These are phyloP conservation scores for Phyllosticta citribraziliensis DNA, from an alignment of 2,329 filamentous ascomycete genomes.

Conservation along the genomic window DNA sequence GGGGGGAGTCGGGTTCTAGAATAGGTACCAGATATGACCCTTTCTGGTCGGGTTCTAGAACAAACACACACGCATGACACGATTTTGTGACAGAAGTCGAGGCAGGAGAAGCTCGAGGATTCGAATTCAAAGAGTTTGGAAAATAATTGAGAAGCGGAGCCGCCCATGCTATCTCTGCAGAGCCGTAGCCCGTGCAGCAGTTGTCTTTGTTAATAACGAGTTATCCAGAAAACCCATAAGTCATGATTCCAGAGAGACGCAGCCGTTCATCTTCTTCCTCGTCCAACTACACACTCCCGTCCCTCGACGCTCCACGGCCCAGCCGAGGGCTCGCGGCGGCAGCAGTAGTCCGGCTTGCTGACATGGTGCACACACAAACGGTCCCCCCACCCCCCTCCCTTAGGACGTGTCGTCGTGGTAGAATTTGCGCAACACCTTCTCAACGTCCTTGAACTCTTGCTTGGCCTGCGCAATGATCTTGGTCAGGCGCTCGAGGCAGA, in stretches of 20 bases:
- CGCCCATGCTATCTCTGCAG: conserved; percentile 3
- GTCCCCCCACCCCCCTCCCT: too few species aligned
- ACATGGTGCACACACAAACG: neutral
- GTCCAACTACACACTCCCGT: neutral
- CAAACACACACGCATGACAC: too few species aligned
- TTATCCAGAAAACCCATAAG: conserved; percentile 7
- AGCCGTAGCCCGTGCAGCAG: conserved; percentile 3
- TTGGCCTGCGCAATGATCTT: conserved; percentile 63
- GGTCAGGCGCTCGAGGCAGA: conserved; percentile 60
- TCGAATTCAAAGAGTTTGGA: neutral
- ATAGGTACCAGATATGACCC: too few species aligned
- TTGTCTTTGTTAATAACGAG: conserved; percentile 1
- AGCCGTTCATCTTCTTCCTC: neutral
- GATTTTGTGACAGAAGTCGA: too few species aligned
- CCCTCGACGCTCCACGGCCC: neutral
- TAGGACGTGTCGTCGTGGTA: conserved; percentile 38
- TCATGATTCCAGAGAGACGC: conserved; percentile 7
- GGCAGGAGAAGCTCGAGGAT: neutral
- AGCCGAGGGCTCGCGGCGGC: conserved; percentile 1
- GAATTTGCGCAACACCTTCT: conserved; percentile 60
- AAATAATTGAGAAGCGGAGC: neutral
- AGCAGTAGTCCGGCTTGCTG: neutral
- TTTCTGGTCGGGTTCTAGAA: too few species aligned
- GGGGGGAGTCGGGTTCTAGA: too few species aligned
- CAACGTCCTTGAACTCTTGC: conserved; percentile 64